phyloP scores from a whole-genome alignment of 768 basidiomycete species.

The Suillus paluster region DNA sequence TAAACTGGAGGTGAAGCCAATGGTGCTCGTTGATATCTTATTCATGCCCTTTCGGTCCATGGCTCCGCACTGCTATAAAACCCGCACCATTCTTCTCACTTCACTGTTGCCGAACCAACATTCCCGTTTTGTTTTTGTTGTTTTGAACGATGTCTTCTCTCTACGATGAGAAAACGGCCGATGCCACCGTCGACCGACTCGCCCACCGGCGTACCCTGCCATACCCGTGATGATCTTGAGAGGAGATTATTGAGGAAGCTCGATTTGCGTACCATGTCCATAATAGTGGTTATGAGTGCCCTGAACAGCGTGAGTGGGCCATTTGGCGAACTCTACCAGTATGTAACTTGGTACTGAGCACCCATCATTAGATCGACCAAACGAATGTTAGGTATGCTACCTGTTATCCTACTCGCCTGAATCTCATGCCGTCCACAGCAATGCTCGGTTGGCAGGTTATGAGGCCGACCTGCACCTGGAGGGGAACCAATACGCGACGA shows the following conservation, averaged over 20 bases:
- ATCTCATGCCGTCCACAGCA: background rate
- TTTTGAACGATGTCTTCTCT: background rate
- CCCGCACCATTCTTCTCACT: too few species aligned
- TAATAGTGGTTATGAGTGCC: constrained; percentile 12
- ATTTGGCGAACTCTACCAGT: too few species aligned
- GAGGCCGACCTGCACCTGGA: constrained; percentile 25
- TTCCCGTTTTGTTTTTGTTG: background rate
- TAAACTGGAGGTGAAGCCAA: too few species aligned
- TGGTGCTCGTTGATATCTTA: too few species aligned
- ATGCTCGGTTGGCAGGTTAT: constrained; percentile 27
- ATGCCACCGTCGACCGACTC: too few species aligned
- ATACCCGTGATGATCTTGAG: constrained; percentile 3
- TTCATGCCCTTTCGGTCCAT: too few species aligned
- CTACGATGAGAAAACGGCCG: background rate
- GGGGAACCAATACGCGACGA: constrained; percentile 27
- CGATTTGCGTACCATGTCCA: constrained; percentile 9
- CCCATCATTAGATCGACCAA: constrained; percentile 12
- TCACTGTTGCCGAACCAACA: too few species aligned
- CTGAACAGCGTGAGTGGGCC: constrained; percentile 9
- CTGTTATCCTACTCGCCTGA: background rate
- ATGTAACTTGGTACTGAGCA: background rate
- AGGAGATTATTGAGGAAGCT: constrained; percentile 12
- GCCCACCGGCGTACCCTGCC: background rate
- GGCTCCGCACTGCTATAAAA: too few species aligned
- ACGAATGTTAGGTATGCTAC: constrained; percentile 6